Evolutionary conservation across 805 yeast genomes (phyloP), one percentile per base, ranked within the genome.

Genomic region (Maudiozyma saulgeensis): DNA sequence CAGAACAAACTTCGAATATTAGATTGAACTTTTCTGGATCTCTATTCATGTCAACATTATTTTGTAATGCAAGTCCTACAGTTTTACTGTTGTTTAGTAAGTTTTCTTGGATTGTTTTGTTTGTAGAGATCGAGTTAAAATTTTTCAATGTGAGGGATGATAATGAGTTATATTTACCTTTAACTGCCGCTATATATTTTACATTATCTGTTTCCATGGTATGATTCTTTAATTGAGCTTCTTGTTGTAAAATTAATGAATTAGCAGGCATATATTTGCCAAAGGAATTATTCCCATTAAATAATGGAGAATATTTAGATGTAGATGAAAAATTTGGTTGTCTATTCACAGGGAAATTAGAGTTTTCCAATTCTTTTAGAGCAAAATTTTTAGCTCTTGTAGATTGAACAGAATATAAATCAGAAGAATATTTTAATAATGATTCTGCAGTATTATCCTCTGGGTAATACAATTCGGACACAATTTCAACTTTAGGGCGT

Each of bases 261-360:
- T 78, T 70, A 0, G 95, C 95, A 8, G 77, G 70, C 2, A 82
- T 73, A 44, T 90, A 69, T 12, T 86, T 77, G 7, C 89, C 97
- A 9, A 84, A 49, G 13, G 44, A 16, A 16, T 39, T n/a, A 26
- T 15, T 35, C 81, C 58, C 85, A 86, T 6, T 72, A 69, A 48
- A 88, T 79, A 56, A 23, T 6, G 44, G 35, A 66, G 69, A 64
- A 71, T 81, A 18, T 57, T 52, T 28, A 48, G 44, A 7, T 49
- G 49, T 16, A 45, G 42, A 19, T 8, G 15, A n/a, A 49, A 54
- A 35, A 41, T 60, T 59, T 7, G 64, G 54, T 9, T 48, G 48
- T 46, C 64, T 59, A 43, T 55, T 40, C 1, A 59, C 37, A 0
- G 68, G 68, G 48, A 53, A 64, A 38, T 60, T 52, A 9, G 57